These are phyloP conservation scores for Nepenthes gracilis DNA, from an alignment of 148 eudicot species.

Conservation along the genomic window DNA sequence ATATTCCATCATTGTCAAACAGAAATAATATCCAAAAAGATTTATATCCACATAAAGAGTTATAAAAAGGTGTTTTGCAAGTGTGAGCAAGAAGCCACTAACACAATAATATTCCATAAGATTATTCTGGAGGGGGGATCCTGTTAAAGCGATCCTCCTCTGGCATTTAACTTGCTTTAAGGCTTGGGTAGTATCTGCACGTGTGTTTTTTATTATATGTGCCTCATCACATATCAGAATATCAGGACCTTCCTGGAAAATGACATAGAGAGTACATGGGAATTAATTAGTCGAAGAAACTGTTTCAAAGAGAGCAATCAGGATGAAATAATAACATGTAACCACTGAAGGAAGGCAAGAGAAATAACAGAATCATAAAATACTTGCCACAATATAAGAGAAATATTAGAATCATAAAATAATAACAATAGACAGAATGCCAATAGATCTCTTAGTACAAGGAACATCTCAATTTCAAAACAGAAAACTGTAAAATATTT, in stretches of 20 bases:
- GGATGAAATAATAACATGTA: not conserved
- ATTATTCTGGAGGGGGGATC: slow-evolving; percentile 98
- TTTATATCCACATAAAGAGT: slow-evolving; percentile 4
- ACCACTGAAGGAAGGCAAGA: no score
- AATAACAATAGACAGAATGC: no score
- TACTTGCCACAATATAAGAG: no score
- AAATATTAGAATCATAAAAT: no score
- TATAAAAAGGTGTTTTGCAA: not conserved
- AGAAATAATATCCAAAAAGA: not conserved
- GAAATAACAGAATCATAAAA: no score
- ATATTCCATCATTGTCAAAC: no score
- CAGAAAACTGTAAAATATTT: no score
- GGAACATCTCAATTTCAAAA: no score
- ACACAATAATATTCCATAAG: slow-evolving; percentile 99
- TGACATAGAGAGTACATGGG: not conserved
- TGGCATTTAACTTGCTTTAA: slow-evolving; percentile 87
- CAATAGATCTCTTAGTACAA: no score
- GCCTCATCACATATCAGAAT: slow-evolving; percentile 99
- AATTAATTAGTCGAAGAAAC: not conserved
- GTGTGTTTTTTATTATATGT: slow-evolving; percentile 88
- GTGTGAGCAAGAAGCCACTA: slow-evolving; percentile 16
- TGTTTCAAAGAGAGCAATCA: not conserved
- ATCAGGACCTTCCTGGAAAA: slow-evolving; percentile 88
- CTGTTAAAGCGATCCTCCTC: slow-evolving; percentile 94
- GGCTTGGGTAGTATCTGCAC: slow-evolving; percentile 85